Base-by-base conservation (phyloP, 176 grass and related monocot genomes). In the Carex cristatella region DNA sequence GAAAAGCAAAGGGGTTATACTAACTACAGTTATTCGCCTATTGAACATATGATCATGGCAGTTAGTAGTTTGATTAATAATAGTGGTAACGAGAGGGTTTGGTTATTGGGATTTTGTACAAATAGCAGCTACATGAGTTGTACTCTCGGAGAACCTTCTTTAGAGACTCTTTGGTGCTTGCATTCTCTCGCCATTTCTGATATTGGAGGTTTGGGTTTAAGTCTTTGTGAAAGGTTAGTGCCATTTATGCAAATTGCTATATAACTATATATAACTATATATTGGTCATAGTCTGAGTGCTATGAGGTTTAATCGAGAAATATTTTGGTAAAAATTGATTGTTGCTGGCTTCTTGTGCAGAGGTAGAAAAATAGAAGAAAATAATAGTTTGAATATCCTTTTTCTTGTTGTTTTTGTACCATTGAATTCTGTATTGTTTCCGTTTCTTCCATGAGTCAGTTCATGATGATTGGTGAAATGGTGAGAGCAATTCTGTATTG, bases 11-110 rank as follows among this genome's bases (percentile, higher is more conserved):
- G 8, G 31, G 54, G 68, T n/a, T 18, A 55, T 46, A 79, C 8
- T 15, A 66, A 74, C 2, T 85, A 59, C 12, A 58, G 77, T 74
- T 94, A 95, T 88, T 99, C 90, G 70, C 83, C 93, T 54, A 51
- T 95, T 5, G 96, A 92, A 85, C 96, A 99, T 79, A 87, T 85
- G 18, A 72, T 95, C 65, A 94, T 95, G 93, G 96, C 94, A 60
- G 67, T 99, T 31, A 89, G 86, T 71, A 74, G 83, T 66, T 61
- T 99, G 85, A 63, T 91, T 79, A 78, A 48, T 13, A 84, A 61
- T 15, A 65, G 57, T 48, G 59, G 82, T 1, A 42, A 66, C 2
- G 92, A 87, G 30, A 87, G 86, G 69, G 79, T 93, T 74, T 98
- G 91, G 91, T 15, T 98, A 49, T 32, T 98, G 65, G 95, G 91